Conservation (phyloP, 805 yeast species). For the Myxozyma neglecta region DNA sequence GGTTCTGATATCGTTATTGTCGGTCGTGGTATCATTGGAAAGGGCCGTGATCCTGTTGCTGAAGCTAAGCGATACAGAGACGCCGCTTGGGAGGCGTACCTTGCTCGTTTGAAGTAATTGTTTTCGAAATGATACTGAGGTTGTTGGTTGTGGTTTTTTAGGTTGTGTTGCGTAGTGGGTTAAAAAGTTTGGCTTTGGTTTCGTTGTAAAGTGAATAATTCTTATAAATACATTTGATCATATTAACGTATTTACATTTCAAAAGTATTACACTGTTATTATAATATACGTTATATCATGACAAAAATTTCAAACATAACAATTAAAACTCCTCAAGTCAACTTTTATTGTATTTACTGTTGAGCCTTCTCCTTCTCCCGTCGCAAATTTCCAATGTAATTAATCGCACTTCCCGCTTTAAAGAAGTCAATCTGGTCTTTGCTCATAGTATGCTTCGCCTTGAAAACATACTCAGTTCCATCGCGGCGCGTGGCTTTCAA, state of each 20-base stretch:
- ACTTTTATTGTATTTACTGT: neutral
- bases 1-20: conserved; percentile 97
- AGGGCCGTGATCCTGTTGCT: conserved; percentile 84
- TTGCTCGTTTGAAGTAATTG: conserved; percentile 41
- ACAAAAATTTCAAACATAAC: neutral
- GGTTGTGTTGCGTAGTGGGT: neutral
- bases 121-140: neutral
- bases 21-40: conserved; percentile 95
- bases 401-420: conserved; percentile 96
- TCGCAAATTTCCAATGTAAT: conserved; percentile 66
- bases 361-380: conserved; percentile 5
- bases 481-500: conserved; percentile 69
- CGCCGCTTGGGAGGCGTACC: conserved; percentile 95
- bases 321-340: neutral
- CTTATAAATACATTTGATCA: no score
- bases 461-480: conserved; percentile 69
- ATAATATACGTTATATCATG: neutral
- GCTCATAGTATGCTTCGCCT: conserved; percentile 93
- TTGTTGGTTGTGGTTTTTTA: neutral
- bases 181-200: no score
- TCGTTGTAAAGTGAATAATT: neutral
- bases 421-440: conserved; percentile 92
- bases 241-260: no score
- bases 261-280: neutral
- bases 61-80: conserved; percentile 86